Evolutionary conservation across 2,329 filamentous ascomycete species (phyloP).

Genomic region (Aspergillus caelatus): DNA sequence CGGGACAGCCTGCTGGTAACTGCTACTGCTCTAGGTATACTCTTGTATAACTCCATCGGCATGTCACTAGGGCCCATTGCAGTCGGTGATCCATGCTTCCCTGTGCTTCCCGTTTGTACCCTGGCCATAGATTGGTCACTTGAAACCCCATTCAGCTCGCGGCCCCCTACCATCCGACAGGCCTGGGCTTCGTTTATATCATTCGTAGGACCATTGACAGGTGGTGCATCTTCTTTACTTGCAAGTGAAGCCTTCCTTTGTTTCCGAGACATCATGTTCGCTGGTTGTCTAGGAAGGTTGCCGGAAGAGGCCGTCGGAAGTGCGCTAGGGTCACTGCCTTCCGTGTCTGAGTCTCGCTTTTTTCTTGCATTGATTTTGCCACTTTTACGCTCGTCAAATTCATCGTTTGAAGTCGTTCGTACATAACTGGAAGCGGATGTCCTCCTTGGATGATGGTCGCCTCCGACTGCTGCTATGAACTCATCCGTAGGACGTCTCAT

Average conservation of each 20-base stretch:
- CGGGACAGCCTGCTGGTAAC: constrained; percentile 27
- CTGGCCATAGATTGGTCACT: not conserved
- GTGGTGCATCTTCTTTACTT: constrained; percentile 10
- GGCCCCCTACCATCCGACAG: not conserved
- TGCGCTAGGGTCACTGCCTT: constrained; percentile 23
- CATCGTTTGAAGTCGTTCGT: constrained; percentile 45
- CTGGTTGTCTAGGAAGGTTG: constrained; percentile 20
- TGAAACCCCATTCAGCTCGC: not conserved
- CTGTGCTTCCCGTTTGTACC: not conserved
- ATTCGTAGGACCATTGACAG: not conserved
- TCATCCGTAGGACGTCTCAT: constrained; percentile 81
- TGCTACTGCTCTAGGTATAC: constrained; percentile 11
- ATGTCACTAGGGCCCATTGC: not conserved
- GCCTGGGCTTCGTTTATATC: not conserved
- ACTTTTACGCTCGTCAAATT: constrained; percentile 12
- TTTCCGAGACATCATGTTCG: constrained; percentile 32
- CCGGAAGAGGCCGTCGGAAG: constrained; percentile 17
- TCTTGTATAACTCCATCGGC: not conserved
- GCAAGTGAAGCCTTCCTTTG: constrained; percentile 34
- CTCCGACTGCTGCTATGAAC: constrained; percentile 71
- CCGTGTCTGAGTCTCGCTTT: constrained; percentile 15
- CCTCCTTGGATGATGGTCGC: constrained; percentile 48
- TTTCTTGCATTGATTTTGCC: constrained; percentile 5
- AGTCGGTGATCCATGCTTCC: too few relatives aligned
- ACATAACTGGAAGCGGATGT: constrained; percentile 49